A percentile compares a stretch with the other conserved stretches of the same genome.
phyloP scores from a whole-genome alignment of 495 filamentous ascomycete genomes.

The Hypoxylon fuscum region DNA sequence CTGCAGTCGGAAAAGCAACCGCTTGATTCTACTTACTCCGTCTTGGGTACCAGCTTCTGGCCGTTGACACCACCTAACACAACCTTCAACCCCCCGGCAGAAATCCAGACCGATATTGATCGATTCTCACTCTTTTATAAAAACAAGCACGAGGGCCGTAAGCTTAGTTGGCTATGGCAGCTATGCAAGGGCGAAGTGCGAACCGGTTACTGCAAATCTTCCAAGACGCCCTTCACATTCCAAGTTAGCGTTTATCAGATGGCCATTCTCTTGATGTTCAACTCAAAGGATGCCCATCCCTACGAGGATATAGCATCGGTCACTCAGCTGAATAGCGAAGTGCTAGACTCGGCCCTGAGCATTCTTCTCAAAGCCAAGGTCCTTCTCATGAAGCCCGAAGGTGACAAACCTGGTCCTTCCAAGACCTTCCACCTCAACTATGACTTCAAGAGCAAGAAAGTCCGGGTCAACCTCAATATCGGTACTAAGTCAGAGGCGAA shows the following conservation, averaged over 20 bases:
- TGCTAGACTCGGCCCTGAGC: conserved; percentile 82
- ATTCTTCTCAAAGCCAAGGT: conserved; percentile 94
- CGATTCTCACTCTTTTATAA: conserved; percentile 91
- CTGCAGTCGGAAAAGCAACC: conserved; percentile 61
- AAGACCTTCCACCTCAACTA: conserved; percentile 84
- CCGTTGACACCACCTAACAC: conserved; percentile 86
- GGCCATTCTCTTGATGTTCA: conserved; percentile 96
- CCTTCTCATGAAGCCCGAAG: conserved; percentile 72
- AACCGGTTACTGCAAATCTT: conserved; percentile 86
- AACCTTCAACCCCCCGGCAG: conserved; percentile 82
- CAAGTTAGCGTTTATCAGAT: conserved; percentile 98
- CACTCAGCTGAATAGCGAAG: conserved; percentile 80
- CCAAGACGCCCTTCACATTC: conserved; percentile 94
- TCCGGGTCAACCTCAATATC: conserved; percentile 95
- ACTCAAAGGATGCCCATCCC: conserved; percentile 82
- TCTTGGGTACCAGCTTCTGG: conserved; percentile 98
- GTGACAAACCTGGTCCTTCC: conserved; percentile 76
- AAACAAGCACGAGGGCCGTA: conserved; percentile 94
- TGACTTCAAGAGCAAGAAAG: conserved; percentile 97
- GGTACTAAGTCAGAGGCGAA: conserved; percentile 94
- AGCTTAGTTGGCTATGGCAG: conserved; percentile 98
- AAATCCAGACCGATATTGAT: conserved; percentile 86
- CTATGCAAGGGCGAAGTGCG: conserved; percentile 97
- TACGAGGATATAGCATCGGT: conserved; percentile 87
- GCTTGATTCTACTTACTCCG: conserved; percentile 81